A percentile compares a stretch with the other conserved stretches of the same genome.
These are phyloP conservation scores for Prunus salicina DNA, from an alignment of 306 rosid genomes.

Conservation along the genomic window DNA sequence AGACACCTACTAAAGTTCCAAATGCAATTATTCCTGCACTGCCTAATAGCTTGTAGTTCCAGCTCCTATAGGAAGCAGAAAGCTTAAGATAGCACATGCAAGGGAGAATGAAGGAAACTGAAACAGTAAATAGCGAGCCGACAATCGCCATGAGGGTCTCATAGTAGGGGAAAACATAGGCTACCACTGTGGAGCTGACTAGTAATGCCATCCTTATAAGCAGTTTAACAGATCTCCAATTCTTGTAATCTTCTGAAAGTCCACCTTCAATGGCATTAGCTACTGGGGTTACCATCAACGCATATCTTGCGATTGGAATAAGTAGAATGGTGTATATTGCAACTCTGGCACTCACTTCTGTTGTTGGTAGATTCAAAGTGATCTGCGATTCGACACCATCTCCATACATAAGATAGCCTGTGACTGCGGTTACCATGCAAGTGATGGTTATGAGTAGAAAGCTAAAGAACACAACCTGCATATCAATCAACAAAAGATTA, in stretches of 20 bases:
- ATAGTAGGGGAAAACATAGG: constrained; percentile 14
- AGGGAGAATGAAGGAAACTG: neutral
- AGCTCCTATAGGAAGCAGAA: neutral
- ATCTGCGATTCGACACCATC: constrained; percentile 4
- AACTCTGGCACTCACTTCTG: neutral
- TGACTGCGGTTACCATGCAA: neutral
- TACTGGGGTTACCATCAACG: constrained; percentile 4
- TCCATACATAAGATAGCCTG: constrained; percentile 12
- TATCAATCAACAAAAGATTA: too few relatives aligned
- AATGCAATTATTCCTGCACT: neutral
- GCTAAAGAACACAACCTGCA: neutral
- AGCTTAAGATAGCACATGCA: constrained; percentile 9
- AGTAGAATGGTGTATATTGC: constrained; percentile 9
- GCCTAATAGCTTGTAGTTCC: neutral
- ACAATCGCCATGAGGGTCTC: constrained; percentile 9
- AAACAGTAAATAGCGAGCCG: constrained; percentile 5
- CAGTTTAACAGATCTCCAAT: neutral
- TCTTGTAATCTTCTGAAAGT: neutral
- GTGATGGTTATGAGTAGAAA: constrained; percentile 2
- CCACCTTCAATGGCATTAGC: constrained; percentile 11
- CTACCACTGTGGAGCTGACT: neutral
- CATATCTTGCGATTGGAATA: constrained; percentile 9
- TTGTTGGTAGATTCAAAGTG: constrained; percentile 12
- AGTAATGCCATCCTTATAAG: neutral
- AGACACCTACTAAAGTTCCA: neutral